Conservation (phyloP, 2,329 filamentous ascomycete species). For the Ambrosiella xylebori region DNA sequence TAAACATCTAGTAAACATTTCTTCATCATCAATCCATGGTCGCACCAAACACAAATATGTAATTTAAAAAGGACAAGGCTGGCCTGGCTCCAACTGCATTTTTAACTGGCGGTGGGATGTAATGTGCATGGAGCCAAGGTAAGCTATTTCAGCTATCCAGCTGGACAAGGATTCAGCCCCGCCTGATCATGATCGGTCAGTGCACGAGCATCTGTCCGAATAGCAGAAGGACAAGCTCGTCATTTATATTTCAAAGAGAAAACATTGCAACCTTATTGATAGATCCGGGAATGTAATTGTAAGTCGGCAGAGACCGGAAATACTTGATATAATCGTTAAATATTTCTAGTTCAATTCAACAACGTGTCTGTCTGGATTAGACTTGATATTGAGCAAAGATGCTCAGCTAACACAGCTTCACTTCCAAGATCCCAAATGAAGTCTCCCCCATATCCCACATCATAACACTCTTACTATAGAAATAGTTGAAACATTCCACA, state of each 20-base stretch:
- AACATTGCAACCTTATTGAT: too few species aligned
- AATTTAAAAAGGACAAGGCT: too few species aligned
- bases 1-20: too few species aligned
- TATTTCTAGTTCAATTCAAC: neutral
- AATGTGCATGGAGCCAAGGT: conserved; percentile 5
- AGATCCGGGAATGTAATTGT: too few species aligned
- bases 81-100: neutral
- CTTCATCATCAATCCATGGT: too few species aligned
- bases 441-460: too few species aligned
- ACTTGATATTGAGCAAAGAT: neutral
- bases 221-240: too few species aligned
- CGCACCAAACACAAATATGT: too few species aligned
- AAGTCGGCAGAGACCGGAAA: neutral
- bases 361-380: neutral
- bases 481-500: too few species aligned
- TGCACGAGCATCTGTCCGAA: neutral
- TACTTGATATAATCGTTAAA: neutral
- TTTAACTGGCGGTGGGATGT: neutral
- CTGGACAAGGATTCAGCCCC: conserved; percentile 4
- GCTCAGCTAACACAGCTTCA: neutral
- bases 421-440: too few species aligned
- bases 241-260: too few species aligned
- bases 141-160: conserved; percentile 10
- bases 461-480: too few species aligned
- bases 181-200: neutral